Percentiles rank a stretch among this genome's conserved stretches.
Evolutionary conservation across 805 yeast genomes (phyloP).

Genomic region (Wickerhamomyces ciferrii): DNA sequence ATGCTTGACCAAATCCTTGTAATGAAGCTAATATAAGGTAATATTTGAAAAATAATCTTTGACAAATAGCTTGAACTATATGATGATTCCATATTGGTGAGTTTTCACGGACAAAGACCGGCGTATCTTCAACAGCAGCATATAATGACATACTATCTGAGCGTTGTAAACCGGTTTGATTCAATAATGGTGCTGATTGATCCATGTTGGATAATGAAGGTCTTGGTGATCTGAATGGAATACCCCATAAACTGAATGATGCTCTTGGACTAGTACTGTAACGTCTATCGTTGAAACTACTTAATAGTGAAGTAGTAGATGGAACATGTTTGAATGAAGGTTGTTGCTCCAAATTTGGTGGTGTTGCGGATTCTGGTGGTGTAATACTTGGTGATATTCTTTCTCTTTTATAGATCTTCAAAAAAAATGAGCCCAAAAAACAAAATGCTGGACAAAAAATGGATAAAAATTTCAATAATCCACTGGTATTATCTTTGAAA

Average conservation of each 20-base stretch:
- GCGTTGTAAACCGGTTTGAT: slow-evolving; percentile 2
- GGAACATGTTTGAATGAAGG: not conserved
- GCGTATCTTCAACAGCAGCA: slow-evolving; percentile 24
- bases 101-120: slow-evolving; percentile 21
- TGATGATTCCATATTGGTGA: slow-evolving; percentile 23
- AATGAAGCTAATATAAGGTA: slow-evolving; percentile 49
- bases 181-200: slow-evolving; percentile 8
- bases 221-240: slow-evolving; percentile 19
- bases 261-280: slow-evolving; percentile 11
- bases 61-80: slow-evolving; percentile 14
- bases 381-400: slow-evolving; percentile 6
- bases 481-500: slow-evolving; percentile 48
- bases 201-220: slow-evolving; percentile 7
- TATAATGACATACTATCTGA: slow-evolving; percentile 18
- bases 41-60: slow-evolving; percentile 40
- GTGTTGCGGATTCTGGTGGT: slow-evolving; percentile 1
- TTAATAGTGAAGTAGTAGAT: slow-evolving; percentile 3
- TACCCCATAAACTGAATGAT: slow-evolving; percentile 21
- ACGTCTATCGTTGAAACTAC: slow-evolving; percentile 10
- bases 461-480: slow-evolving; percentile 50
- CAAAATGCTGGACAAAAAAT: slow-evolving; percentile 37
- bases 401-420: slow-evolving; percentile 16
- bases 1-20: slow-evolving; percentile 66
- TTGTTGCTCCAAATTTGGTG: not conserved
- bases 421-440: slow-evolving; percentile 25